Evolutionary conservation across 805 yeast species (phyloP).

Genomic region (Candida anglica): DNA sequence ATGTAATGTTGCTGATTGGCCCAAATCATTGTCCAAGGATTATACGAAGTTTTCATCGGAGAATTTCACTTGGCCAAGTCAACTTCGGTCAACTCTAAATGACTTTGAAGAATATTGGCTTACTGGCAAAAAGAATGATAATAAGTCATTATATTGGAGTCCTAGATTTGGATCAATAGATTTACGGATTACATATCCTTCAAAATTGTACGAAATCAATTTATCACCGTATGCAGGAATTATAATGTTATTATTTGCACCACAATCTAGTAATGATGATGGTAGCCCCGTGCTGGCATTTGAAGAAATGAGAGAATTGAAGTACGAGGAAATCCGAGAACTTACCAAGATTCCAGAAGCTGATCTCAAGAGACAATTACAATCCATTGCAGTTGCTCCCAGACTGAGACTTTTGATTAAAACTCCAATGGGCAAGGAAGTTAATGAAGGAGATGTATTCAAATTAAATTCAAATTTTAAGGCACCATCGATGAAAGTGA

Average conservation of each 20-base stretch:
- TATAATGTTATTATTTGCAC: slow-evolving; percentile 66
- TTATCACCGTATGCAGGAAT: slow-evolving; percentile 81
- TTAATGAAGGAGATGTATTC: slow-evolving; percentile 61
- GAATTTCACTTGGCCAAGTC: slow-evolving; percentile 36
- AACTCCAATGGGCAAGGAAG: slow-evolving; percentile 69
- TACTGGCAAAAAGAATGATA: slow-evolving; percentile 35
- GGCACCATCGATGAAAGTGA: slow-evolving; percentile 64
- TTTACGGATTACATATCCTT: slow-evolving; percentile 63
- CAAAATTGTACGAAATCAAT: slow-evolving; percentile 70
- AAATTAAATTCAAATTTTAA: slow-evolving; percentile 64
- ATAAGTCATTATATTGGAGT: slow-evolving; percentile 60
- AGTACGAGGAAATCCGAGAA: slow-evolving; percentile 58
- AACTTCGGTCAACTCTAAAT: slow-evolving; percentile 30
- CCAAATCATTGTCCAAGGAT: slow-evolving; percentile 43
- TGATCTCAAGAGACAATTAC: slow-evolving; percentile 74
- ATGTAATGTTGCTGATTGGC: slow-evolving; percentile 43
- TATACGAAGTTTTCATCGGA: slow-evolving; percentile 24
- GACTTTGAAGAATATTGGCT: slow-evolving; percentile 41
- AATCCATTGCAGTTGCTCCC: slow-evolving; percentile 82
- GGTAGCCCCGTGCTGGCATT: slow-evolving; percentile 35
- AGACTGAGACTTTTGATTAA: slow-evolving; percentile 72
- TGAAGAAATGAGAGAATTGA: slow-evolving; percentile 51
- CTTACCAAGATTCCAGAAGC: slow-evolving; percentile 67
- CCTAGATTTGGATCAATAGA: slow-evolving; percentile 83
- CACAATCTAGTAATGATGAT: slow-evolving; percentile 28